A percentile compares a stretch with the other conserved stretches of the same genome.
These are phyloP conservation scores for Xylaria telfairii DNA, from an alignment of 495 filamentous ascomycete genomes.

Conservation along the genomic window DNA sequence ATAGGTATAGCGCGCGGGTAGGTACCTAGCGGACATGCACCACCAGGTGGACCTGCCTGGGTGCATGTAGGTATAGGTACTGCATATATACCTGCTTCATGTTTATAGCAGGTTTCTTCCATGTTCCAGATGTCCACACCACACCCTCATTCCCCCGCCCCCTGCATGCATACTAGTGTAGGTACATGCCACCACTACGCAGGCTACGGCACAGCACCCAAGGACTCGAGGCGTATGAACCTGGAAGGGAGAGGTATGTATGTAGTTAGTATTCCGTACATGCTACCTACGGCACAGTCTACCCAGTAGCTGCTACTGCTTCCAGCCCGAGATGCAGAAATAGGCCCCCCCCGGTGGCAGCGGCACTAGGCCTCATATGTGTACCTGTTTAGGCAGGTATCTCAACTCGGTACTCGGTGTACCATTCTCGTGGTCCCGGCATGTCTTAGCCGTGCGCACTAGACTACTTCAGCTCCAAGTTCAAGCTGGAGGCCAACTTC, in stretches of 20 bases:
- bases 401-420: background rate
- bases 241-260: background rate
- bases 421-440: background rate
- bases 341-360: background rate
- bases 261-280: background rate
- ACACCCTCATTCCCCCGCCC: background rate
- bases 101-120: too few relatives aligned
- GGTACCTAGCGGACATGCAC: too few relatives aligned
- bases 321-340: background rate
- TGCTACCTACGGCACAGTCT: background rate
- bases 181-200: background rate
- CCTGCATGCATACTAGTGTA: too few relatives aligned
- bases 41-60: too few relatives aligned
- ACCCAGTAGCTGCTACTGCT: background rate
- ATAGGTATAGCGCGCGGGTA: too few relatives aligned
- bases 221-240: background rate
- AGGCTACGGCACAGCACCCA: background rate
- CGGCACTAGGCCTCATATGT: background rate
- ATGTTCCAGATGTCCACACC: too few relatives aligned
- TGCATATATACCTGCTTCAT: background rate
- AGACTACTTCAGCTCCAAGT: constrained; percentile 24
- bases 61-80: too few relatives aligned
- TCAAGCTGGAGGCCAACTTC: constrained; percentile 45
- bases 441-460: background rate
- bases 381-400: background rate